Base-by-base conservation (phyloP, 306 rosid species). In the Betula pendula region DNA sequence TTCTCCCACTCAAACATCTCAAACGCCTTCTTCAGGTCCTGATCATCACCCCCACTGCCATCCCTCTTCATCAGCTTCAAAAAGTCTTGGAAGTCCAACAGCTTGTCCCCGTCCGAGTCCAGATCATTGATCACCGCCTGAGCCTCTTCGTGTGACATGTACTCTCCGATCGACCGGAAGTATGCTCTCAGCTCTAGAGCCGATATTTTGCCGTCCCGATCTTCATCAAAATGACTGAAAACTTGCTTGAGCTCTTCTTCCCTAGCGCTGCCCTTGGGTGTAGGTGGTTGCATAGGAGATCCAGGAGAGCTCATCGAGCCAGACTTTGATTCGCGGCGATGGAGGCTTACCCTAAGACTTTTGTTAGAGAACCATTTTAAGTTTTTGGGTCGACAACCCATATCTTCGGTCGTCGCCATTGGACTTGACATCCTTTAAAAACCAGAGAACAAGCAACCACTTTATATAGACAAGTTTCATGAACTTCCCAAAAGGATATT, bases 1-100 rank as follows among this genome's bases (percentile, higher is more conserved):
- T 85, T 89, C 8, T 91, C 97, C 86, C 78, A 76, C 81, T 81
- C 88, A 43, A 85, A 91, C 91, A 91, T 88, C 81, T 89, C 89
- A 71, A 91, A 91, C n/a, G 94, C 97, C 68, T 68, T 85, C 77
- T 80, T 88, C 15, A 91, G 76, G 80, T 91, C 97, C 6, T 77
- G 80, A 3, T 81, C 85, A 8, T 59, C 48, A 17, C n/a, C 81
- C 1, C 3, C 75, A 0, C 19, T 59, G 4, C 29, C 78, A 10
- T 80, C 85, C 16, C 49, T 83, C 71, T 72, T 86, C 94, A 91
- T 86, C 68, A 91, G 67, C 83, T 80, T 84, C 51, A 58, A 35
- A 62, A 91, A 91, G 72, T 89, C 97, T 27, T 80, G 42, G 13
- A 88, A 86, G 50, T 79, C 87, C 67, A 92, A 42, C 48, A 86